These are phyloP conservation scores for Coniella lustricola DNA, from an alignment of 2,329 filamentous ascomycete species.

Conservation along the genomic window DNA sequence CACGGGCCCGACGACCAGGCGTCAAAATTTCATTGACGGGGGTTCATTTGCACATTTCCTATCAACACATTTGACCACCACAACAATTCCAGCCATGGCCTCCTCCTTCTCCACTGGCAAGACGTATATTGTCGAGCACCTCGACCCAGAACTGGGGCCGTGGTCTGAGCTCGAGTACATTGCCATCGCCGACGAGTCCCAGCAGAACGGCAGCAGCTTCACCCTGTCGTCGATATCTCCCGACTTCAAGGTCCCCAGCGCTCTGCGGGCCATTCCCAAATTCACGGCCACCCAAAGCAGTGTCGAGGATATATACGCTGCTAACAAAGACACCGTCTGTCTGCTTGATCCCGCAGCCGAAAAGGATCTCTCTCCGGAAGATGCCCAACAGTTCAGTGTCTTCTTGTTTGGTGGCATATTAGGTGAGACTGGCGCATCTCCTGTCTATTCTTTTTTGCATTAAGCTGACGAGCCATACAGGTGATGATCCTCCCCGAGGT, in stretches of 20 bases:
- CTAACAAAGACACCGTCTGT: constrained; percentile 70
- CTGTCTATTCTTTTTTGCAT: not conserved
- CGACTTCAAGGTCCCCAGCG: constrained; percentile 57
- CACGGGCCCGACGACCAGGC: too few relatives aligned
- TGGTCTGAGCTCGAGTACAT: constrained; percentile 95
- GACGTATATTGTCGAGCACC: constrained; percentile 91
- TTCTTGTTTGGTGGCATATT: constrained; percentile 96
- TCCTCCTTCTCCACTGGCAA: constrained; percentile 42
- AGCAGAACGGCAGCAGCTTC: constrained; percentile 60
- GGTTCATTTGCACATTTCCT: too few relatives aligned
- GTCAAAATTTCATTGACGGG: too few relatives aligned
- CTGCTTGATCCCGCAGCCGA: constrained; percentile 80
- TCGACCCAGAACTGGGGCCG: constrained; percentile 85
- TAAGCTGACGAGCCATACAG: constrained; percentile 37
- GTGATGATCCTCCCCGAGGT: constrained; percentile 92
- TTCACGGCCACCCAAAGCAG: constrained; percentile 68
- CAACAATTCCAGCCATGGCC: constrained; percentile 1
- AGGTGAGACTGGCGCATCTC: constrained; percentile 46
- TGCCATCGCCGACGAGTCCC: constrained; percentile 76
- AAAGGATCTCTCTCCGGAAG: constrained; percentile 74
- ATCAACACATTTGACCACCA: not conserved
- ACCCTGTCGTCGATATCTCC: constrained; percentile 74
- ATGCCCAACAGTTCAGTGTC: constrained; percentile 76
- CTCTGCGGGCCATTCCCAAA: constrained; percentile 47
- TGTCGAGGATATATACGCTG: constrained; percentile 75